Evolutionary conservation across 208 protist species (phyloP), one percentile per base, ranked within the genome.

Genomic region (Blechomonas ayalai): DNA sequence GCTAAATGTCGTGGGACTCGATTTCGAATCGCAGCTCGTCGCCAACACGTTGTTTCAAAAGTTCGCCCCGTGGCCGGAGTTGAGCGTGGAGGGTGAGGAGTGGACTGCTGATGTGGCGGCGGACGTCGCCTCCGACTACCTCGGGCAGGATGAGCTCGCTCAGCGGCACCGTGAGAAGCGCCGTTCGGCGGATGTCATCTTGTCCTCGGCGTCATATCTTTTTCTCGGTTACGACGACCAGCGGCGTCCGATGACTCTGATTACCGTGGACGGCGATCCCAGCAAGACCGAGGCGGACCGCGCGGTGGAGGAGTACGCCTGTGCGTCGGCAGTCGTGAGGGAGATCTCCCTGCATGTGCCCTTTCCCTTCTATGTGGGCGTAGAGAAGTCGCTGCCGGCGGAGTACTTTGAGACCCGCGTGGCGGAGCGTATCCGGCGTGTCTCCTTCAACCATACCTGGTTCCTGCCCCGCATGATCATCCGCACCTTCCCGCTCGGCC

Each of bases 361-460:
- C 12, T 93, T 90, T 48, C 84, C 84, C 2, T 93, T 93, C 62
- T 93, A 74, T 40, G 43, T 93, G 15, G 67, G 83, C 46, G 38
- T 93, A n/a, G 75, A 87, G 53, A 55, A 71, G 24, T 54, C 64
- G 35, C 49, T 90, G 45, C 51, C 80, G 24, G 34, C 75, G 0
- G 75, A 82, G 35, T 47, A 76, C 28, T 57, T 93, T 16, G 66
- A 82, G 59, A 59, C 56, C 38, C 69, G 79, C 35, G 71, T 86
- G 16, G 84, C 81, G 24, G 79, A 86, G 38, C 77, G 80, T 32
- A 88, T 93, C 44, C 67, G 84, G 27, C 70, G 80, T 19, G 64
- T 90, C 36, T 88, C 84, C 15, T 85, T 85, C 52, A 74, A 82
- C 59, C 79, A 88, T 39, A 76, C 80, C 4, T 89, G 80, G 76